phyloP scores from a whole-genome alignment of 805 yeast species.

The Starmera quercuum region DNA sequence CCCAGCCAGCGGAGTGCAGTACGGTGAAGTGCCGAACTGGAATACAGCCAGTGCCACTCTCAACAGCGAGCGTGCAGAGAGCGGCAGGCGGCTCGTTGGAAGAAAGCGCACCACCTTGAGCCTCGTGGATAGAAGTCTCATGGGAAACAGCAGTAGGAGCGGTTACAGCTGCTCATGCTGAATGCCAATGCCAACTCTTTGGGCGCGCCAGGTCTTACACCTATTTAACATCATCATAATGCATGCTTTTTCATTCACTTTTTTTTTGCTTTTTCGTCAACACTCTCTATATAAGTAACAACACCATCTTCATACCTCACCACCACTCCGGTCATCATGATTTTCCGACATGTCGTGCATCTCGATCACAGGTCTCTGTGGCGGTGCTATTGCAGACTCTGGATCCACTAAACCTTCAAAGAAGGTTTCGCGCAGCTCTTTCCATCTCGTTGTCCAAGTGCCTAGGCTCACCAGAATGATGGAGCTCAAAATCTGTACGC shows the following conservation, averaged over 20 bases:
- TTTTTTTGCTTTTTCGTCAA: background rate
- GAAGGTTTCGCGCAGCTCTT: conserved; percentile 81
- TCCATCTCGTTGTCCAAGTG: conserved; percentile 88
- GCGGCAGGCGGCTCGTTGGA: conserved; percentile 1
- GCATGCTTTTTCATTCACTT: no score
- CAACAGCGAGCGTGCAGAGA: background rate
- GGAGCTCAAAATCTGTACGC: conserved; percentile 62
- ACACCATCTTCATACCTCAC: background rate
- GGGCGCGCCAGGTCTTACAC: no score
- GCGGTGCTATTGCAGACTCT: conserved; percentile 28
- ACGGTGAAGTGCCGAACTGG: conserved; percentile 36
- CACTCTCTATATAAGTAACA: background rate
- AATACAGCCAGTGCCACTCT: conserved; percentile 9
- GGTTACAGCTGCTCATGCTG: no score
- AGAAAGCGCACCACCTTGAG: conserved; percentile 11
- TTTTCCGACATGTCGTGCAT: conserved; percentile 12
- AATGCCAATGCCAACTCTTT: no score
- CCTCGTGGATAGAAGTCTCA: conserved; percentile 8
- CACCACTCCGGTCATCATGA: no score
- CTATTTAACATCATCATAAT: no score
- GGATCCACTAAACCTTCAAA: conserved; percentile 75
- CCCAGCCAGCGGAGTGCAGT: conserved; percentile 39
- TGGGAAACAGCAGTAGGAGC: background rate
- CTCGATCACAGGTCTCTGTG: conserved; percentile 11
- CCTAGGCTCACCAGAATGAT: conserved; percentile 70